Percentiles rank a stretch among this genome's conserved stretches.
Evolutionary conservation across 1,139 yeast genomes (phyloP).

Genomic region (Lodderomyces jiufengensis): DNA sequence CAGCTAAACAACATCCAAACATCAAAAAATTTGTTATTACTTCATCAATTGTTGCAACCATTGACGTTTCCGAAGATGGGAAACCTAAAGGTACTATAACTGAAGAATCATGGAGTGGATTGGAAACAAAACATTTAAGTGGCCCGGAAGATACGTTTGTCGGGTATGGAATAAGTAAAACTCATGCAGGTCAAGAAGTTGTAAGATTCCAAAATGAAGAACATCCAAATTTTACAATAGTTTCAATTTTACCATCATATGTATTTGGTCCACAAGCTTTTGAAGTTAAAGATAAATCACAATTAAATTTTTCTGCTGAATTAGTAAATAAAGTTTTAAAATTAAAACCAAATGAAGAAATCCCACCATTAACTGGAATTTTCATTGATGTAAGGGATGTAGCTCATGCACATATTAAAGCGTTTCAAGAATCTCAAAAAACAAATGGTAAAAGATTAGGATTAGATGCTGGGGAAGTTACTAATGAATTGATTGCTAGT

Average conservation of each 20-base stretch:
- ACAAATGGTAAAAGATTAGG: slow-evolving; percentile 27
- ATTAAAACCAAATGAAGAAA: slow-evolving; percentile 15
- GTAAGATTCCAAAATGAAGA: slow-evolving; percentile 31
- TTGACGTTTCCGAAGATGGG: slow-evolving; percentile 10
- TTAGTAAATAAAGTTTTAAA: slow-evolving; percentile 23
- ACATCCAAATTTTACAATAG: slow-evolving; percentile 35
- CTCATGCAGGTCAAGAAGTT: slow-evolving; percentile 43
- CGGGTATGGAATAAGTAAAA: slow-evolving; percentile 50
- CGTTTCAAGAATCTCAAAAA: slow-evolving; percentile 26
- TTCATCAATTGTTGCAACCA: slow-evolving; percentile 26
- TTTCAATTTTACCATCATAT: slow-evolving; percentile 44
- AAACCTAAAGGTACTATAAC: slow-evolving; percentile 16
- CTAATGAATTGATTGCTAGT: slow-evolving; percentile 21
- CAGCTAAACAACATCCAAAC: slow-evolving; percentile 21
- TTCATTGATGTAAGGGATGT: slow-evolving; percentile 53
- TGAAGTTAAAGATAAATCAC: slow-evolving; percentile 22
- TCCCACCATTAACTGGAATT: slow-evolving; percentile 16
- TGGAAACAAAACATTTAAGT: slow-evolving; percentile 20
- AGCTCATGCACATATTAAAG: slow-evolving; percentile 47
- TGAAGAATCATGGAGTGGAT: slow-evolving; percentile 33
- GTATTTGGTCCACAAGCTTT: slow-evolving; percentile 47
- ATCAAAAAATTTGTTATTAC: slow-evolving; percentile 26
- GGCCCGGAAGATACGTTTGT: slow-evolving; percentile 20
- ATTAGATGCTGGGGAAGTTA: slow-evolving; percentile 23
- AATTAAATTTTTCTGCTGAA: slow-evolving; percentile 28